These are phyloP conservation scores for Parietaria judaica DNA, from an alignment of 306 rosid species.

Conservation along the genomic window DNA sequence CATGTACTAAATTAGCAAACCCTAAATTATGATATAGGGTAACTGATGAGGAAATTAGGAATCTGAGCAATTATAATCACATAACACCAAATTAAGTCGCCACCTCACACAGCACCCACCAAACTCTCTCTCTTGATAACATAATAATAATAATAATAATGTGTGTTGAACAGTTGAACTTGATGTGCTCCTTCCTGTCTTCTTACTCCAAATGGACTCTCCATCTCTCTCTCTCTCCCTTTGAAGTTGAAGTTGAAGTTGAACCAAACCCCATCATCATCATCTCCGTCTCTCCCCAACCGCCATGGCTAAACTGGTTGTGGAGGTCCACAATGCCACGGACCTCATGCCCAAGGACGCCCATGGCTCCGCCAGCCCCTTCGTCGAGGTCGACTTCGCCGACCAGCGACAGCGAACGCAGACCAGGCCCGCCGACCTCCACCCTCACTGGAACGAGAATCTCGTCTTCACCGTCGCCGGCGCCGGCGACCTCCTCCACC, in stretches of 20 bases:
- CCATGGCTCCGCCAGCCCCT: constrained; percentile 70
- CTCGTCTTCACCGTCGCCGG: constrained; percentile 46
- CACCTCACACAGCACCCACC: neutral
- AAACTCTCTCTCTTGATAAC: neutral
- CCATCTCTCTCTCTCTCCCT: neutral
- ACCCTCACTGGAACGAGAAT: constrained; percentile 73
- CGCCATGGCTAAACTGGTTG: constrained; percentile 57
- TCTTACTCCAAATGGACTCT: constrained; percentile 46
- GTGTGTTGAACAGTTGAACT: too few species aligned
- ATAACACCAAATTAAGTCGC: neutral
- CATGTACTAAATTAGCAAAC: too few species aligned
- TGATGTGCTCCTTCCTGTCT: constrained; percentile 35
- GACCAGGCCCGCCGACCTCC: constrained; percentile 53
- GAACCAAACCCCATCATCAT: constrained; percentile 2
- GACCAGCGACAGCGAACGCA: constrained; percentile 48
- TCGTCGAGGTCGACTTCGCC: constrained; percentile 56
- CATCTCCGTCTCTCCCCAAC: neutral
- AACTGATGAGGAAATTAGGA: too few species aligned
- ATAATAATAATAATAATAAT: too few species aligned
- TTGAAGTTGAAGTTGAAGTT: constrained; percentile 7
- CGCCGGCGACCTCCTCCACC: constrained; percentile 37
- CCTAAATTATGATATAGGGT: too few species aligned
- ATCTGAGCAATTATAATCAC: neutral
- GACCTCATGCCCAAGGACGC: constrained; percentile 80
- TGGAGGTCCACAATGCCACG: constrained; percentile 62